A percentile compares a stretch with the other conserved stretches of the same genome.
Evolutionary conservation across 2,329 filamentous ascomycete species (phyloP).

Genomic region (Paracoccidioides lutzii): DNA sequence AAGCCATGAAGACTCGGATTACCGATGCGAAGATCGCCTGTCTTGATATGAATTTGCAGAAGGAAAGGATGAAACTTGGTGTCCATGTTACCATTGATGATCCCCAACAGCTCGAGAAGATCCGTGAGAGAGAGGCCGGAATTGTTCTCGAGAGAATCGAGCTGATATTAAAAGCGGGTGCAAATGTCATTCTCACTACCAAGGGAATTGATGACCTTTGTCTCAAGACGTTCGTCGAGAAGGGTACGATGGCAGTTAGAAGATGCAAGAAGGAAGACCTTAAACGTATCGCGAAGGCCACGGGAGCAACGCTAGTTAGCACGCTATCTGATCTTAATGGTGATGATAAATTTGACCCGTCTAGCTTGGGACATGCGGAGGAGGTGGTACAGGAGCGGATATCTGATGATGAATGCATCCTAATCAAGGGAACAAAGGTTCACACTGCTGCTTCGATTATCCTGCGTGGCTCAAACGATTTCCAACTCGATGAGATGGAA

Average conservation of each 20-base stretch:
- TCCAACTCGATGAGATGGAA: conserved; percentile 97
- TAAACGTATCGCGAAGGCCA: conserved; percentile 87
- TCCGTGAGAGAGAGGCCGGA: conserved; percentile 78
- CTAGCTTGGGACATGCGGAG: conserved; percentile 79
- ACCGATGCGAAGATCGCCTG: conserved; percentile 92
- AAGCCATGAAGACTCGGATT: conserved; percentile 91
- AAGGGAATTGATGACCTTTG: conserved; percentile 97
- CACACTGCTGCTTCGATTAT: conserved; percentile 93
- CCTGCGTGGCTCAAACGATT: conserved; percentile 90
- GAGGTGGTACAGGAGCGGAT: conserved; percentile 98
- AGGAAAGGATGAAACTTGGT: conserved; percentile 97
- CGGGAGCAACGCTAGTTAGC: conserved; percentile 83
- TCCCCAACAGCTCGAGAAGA: conserved; percentile 93
- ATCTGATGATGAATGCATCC: conserved; percentile 95
- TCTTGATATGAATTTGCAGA: conserved; percentile 95
- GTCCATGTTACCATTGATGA: conserved; percentile 98
- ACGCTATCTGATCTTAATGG: conserved; percentile 93
- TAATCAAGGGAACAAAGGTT: conserved; percentile 89
- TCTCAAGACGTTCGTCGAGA: conserved; percentile 88
- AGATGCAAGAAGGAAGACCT: conserved; percentile 98
- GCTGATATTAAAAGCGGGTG: conserved; percentile 93
- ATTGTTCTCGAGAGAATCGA: conserved; percentile 91
- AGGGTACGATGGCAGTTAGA: conserved; percentile 86
- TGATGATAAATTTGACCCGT: conserved; percentile 89
- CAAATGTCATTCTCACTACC: conserved; percentile 90